Evolutionary conservation across 768 basidiomycete genomes (phyloP).

Genomic region (Brasilioporus rufonigricans): DNA sequence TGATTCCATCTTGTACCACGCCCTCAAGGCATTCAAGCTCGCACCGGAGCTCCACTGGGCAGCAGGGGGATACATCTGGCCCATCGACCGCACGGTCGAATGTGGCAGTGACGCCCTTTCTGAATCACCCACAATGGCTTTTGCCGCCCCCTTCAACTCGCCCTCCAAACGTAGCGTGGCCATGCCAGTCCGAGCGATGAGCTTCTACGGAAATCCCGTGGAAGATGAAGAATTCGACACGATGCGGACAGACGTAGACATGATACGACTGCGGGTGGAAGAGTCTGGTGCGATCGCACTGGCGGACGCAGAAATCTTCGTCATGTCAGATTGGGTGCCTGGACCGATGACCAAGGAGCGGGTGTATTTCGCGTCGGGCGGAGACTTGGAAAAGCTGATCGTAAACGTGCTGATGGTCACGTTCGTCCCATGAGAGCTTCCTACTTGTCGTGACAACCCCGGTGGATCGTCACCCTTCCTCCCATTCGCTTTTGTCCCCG

Average conservation of each 20-base stretch:
- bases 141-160: conserved; percentile 21
- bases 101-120: conserved; percentile 43
- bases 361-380: conserved; percentile 64
- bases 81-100: conserved; percentile 67
- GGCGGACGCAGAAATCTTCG: conserved; percentile 57
- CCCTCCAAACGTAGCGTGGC: conserved; percentile 28
- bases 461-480: conserved; percentile 1
- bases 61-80: conserved; percentile 83
- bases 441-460: neutral
- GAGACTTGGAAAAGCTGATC: conserved; percentile 68
- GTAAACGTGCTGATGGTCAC: conserved; percentile 75
- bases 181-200: conserved; percentile 41
- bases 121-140: conserved; percentile 29
- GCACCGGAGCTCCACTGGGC: conserved; percentile 75
- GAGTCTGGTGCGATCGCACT: conserved; percentile 67
- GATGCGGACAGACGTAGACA: conserved; percentile 28
- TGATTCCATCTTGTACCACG: conserved; percentile 73
- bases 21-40: conserved; percentile 74
- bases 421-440: conserved; percentile 49
- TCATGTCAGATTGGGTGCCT: conserved; percentile 54
- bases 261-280: conserved; percentile 55
- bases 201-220: conserved; percentile 38
- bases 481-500: neutral
- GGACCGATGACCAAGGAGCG: conserved; percentile 58
- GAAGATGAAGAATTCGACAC: conserved; percentile 37